phyloP scores from a whole-genome alignment of 768 basidiomycete species.

The Hericium coralloides region DNA sequence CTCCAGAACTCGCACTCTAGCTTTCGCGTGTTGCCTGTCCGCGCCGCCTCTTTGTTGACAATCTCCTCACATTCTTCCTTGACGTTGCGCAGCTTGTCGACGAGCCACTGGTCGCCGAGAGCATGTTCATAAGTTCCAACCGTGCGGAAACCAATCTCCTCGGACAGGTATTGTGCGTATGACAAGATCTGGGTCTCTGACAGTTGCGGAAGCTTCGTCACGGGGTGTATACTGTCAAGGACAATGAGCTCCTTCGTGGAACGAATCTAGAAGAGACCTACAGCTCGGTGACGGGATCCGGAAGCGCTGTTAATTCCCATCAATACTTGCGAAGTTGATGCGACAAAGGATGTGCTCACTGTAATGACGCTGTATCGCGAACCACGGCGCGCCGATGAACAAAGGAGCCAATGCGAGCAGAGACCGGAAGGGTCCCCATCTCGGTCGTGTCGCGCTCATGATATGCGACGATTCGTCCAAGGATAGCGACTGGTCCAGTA shows the following conservation, averaged over 20 bases:
- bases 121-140: constrained; percentile 89
- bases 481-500: too few species aligned
- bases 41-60: constrained; percentile 27
- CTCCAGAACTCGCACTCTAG: constrained; percentile 90
- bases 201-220: constrained; percentile 55
- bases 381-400: constrained; percentile 37
- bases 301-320: constrained; percentile 8
- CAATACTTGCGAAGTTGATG: background rate
- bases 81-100: constrained; percentile 53
- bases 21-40: constrained; percentile 31
- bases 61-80: constrained; percentile 53
- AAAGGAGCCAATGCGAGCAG: constrained; percentile 45
- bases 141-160: constrained; percentile 84
- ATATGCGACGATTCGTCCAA: background rate
- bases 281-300: constrained; percentile 12
- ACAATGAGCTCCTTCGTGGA: background rate
- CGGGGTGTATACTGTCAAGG: constrained; percentile 30
- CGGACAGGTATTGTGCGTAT: constrained; percentile 61
- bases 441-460: background rate
- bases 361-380: constrained; percentile 31
- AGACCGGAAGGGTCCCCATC: constrained; percentile 52
- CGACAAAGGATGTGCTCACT: background rate
- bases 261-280: background rate
- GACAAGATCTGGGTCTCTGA: constrained; percentile 63
- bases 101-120: constrained; percentile 75